phyloP scores from a whole-genome alignment of 2,329 filamentous ascomycete species.

The Xylaria sp. region DNA sequence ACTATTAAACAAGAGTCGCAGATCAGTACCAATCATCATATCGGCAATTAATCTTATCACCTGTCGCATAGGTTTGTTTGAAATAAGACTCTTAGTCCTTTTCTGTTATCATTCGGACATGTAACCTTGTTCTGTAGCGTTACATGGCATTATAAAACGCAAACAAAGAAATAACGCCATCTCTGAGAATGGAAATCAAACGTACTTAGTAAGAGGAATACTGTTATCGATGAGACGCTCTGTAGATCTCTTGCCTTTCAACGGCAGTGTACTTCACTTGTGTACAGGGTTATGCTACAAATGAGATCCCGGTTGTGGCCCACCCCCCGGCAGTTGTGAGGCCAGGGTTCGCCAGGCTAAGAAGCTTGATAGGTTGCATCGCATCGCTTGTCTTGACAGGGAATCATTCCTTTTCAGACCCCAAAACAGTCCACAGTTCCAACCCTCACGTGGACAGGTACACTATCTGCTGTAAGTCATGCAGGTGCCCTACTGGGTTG shows the following conservation, averaged over 20 bases:
- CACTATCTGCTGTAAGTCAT: background rate
- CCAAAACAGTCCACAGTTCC: background rate
- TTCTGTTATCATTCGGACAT: background rate
- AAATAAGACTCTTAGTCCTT: background rate
- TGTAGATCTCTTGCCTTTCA: background rate
- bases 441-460: background rate
- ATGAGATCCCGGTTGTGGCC: background rate
- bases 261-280: background rate
- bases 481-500: background rate
- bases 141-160: constrained; percentile 2
- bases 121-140: background rate
- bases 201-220: background rate
- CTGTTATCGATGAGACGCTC: background rate
- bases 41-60: background rate
- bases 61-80: background rate
- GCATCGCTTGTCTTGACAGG: constrained; percentile 1
- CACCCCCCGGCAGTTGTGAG: constrained; percentile 11
- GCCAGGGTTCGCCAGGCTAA: background rate
- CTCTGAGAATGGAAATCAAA: background rate
- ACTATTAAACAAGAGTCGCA: background rate
- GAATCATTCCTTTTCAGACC: constrained; percentile 1
- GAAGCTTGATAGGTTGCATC: constrained; percentile 8
- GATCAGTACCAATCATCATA: background rate
- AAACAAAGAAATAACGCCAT: background rate
- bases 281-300: background rate